These are phyloP conservation scores for Clitoria ternatea DNA, from an alignment of 306 rosid species.

Conservation along the genomic window DNA sequence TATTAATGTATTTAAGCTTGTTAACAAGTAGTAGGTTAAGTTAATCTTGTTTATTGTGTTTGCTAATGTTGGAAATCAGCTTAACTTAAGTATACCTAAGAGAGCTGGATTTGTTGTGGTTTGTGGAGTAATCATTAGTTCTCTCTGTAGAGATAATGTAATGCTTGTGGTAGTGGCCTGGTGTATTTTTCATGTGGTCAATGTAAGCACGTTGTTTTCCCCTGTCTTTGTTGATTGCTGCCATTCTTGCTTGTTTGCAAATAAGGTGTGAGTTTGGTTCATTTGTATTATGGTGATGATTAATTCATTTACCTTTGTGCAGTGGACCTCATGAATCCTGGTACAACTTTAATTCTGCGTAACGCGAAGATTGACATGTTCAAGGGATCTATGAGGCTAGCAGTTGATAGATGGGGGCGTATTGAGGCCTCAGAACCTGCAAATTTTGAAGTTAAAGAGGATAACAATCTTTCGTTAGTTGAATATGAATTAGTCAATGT, in stretches of 20 bases:
- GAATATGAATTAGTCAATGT: slow-evolving; percentile 85
- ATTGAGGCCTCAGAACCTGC: slow-evolving; percentile 70
- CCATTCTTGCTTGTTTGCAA: not conserved
- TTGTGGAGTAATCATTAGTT: not conserved
- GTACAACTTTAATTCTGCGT: slow-evolving; percentile 54
- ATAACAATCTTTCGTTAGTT: slow-evolving; percentile 78
- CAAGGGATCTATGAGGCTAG: slow-evolving; percentile 93
- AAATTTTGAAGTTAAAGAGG: slow-evolving; percentile 65
- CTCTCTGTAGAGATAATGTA: not conserved
- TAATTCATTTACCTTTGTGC: slow-evolving; percentile 22
- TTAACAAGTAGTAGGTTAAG: not conserved
- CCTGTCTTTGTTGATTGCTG: not conserved
- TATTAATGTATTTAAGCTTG: not conserved
- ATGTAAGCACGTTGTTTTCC: not conserved
- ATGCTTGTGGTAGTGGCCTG: too few species aligned
- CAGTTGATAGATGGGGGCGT: slow-evolving; percentile 89
- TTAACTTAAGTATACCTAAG: not conserved
- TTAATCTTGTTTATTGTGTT: not conserved
- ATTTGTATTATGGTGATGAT: not conserved
- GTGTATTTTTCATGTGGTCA: not conserved
- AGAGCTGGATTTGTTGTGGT: not conserved
- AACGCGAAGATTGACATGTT: slow-evolving; percentile 96
- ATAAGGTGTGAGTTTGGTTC: not conserved
- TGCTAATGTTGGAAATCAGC: not conserved
- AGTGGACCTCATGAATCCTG: slow-evolving; percentile 71